phyloP scores from a whole-genome alignment of 257 asterid genomes.

The Apocynum venetum region DNA sequence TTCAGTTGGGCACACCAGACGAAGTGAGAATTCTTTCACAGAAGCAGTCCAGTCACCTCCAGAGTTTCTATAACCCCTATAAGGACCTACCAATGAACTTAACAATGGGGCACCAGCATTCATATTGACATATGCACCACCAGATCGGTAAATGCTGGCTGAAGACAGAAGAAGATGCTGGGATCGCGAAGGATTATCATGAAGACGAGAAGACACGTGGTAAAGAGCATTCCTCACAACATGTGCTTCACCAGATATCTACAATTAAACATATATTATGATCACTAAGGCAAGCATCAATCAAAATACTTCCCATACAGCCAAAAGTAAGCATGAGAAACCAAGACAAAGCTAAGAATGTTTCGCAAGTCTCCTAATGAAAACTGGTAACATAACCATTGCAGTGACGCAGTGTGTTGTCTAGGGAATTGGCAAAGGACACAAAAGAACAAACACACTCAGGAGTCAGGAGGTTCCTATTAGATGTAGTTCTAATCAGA shows the following conservation, averaged over 20 bases:
- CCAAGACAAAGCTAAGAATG: not conserved
- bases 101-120: conserved; percentile 43
- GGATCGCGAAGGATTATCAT: conserved; percentile 77
- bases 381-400: not conserved
- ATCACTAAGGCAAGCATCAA: conserved; percentile 14
- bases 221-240: conserved; percentile 62
- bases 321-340: conserved; percentile 16
- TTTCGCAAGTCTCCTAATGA: not conserved
- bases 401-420: not conserved
- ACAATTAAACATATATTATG: conserved; percentile 17
- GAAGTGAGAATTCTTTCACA: conserved; percentile 58
- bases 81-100: conserved; percentile 59
- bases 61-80: conserved; percentile 44
- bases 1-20: conserved; percentile 71
- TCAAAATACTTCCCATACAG: conserved; percentile 2
- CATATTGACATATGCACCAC: conserved; percentile 49
- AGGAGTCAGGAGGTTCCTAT: not conserved
- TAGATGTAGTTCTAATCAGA: not conserved
- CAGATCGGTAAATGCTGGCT: conserved; percentile 68
- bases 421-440: not conserved
- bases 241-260: conserved; percentile 71
- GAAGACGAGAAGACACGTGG: conserved; percentile 70
- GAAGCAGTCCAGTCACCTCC: conserved; percentile 47
- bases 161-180: conserved; percentile 64
- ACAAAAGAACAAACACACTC: not conserved